Conservation (phyloP, 108 stramenopile species). For the Hondaea fermentalgiana region DNA sequence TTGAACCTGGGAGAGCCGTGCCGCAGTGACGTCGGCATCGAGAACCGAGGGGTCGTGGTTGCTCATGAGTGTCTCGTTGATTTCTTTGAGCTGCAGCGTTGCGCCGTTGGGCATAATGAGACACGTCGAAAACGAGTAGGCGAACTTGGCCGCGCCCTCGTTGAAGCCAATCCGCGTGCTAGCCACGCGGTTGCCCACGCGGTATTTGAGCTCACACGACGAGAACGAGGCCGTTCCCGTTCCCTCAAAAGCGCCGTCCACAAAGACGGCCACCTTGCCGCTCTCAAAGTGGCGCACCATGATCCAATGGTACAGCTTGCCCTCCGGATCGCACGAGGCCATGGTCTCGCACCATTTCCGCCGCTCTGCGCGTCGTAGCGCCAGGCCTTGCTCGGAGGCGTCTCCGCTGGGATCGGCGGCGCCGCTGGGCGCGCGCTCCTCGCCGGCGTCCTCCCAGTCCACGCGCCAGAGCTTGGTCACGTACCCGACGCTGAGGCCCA, state of each 20-base stretch:
- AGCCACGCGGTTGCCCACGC: not conserved
- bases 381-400: not conserved
- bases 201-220: not conserved
- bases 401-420: not conserved
- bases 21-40: not conserved
- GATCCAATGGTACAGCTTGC: not conserved
- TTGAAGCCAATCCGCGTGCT: constrained; percentile 5
- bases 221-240: not conserved
- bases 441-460: not conserved
- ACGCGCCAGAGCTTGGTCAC: constrained; percentile 14
- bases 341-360: not conserved
- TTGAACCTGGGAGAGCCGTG: not conserved
- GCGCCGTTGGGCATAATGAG: not conserved
- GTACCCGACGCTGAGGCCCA: not conserved
- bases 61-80: constrained; percentile 8
- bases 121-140: constrained; percentile 1
- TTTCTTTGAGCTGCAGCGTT: not conserved
- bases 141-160: not conserved
- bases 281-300: not conserved
- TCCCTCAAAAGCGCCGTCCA: constrained; percentile 14
- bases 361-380: not conserved
- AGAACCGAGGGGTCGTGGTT: constrained; percentile 3
- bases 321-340: not conserved
- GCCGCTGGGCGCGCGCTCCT: not conserved
- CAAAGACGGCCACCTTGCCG: constrained; percentile 14